These are phyloP conservation scores for Boletellus deceptivus DNA, from an alignment of 1,284 basidiomycete genomes.

Conservation along the genomic window DNA sequence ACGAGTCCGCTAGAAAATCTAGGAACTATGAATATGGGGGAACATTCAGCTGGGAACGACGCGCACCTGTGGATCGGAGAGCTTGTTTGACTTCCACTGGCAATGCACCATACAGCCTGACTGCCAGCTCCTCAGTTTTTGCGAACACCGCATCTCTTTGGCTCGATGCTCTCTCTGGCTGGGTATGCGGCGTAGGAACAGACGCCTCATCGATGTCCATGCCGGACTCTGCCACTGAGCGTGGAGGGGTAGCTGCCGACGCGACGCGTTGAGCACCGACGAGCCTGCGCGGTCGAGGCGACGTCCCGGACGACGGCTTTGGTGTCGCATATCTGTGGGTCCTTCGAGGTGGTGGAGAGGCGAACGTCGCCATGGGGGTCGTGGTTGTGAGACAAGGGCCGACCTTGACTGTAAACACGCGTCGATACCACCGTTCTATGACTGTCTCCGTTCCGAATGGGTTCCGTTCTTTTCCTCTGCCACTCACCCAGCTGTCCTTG, in stretches of 20 bases:
- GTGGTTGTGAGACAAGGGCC: conserved; percentile 7
- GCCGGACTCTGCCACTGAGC: conserved; percentile 40
- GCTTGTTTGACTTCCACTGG: conserved; percentile 74
- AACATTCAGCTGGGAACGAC: background rate
- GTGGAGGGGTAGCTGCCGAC: conserved; percentile 30
- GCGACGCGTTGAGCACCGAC: conserved; percentile 26
- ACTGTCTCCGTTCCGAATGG: conserved; percentile 27
- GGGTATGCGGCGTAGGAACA: conserved; percentile 37
- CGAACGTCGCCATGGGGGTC: conserved; percentile 29
- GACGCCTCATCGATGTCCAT: conserved; percentile 67
- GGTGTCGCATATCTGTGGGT: conserved; percentile 38
- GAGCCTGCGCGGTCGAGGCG: conserved; percentile 29
- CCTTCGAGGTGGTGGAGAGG: conserved; percentile 49
- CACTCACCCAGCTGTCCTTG: conserved; percentile 65
- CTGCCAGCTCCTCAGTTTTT: conserved; percentile 67
- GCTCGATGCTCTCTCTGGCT: conserved; percentile 24
- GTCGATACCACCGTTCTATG: conserved; percentile 15
- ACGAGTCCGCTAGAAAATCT: conserved; percentile 70
- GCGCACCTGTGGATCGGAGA: conserved; percentile 60
- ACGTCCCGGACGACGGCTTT: conserved; percentile 39
- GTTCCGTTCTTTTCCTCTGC: conserved; percentile 61
- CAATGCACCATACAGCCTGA: conserved; percentile 66
- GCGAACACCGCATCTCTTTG: conserved; percentile 57
- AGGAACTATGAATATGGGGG: background rate
- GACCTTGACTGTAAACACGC: conserved; percentile 9